Base-by-base conservation (phyloP, 495 filamentous ascomycete genomes). In the Xylaria longipes region DNA sequence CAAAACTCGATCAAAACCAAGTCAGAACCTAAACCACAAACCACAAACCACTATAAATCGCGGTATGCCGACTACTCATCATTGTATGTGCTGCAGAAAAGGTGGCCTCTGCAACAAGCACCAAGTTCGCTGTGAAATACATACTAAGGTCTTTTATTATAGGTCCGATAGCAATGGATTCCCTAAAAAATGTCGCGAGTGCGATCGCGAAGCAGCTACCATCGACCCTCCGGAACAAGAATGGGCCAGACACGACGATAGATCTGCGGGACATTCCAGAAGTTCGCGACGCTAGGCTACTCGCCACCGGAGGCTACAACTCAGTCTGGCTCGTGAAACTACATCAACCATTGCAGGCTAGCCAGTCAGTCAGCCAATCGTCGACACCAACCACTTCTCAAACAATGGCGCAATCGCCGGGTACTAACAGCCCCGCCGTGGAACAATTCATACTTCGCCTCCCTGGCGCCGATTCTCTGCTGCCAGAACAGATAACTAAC, bases 311-410 rank as follows among this genome's bases (percentile, higher is more conserved):
- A 5, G 62, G 25, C 27, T 65, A 29, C 17, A 48, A 48, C 43
- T 48, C 62, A 5, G 41, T 65, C 17, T 65, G 62, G 62, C 62
- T 65, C 29, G 62, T 65, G 17, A 35, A 50, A 39, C 20, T 65
- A n/a, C 14, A 33, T n/a, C 41, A 35, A 20, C 22, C 39, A 1
- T 45, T 64, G 9, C 35, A 45, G 39, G 25, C 20, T 11, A 31
- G 5, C 20, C 9, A 35, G 27, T 9, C 20, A 4, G n/a, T 25
- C n/a, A n/a, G n/a, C 20, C 7, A 61, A 14, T 39, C 33, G 7
- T 41, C 3, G 20, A 7, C 33, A 14, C 4, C 20, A 25, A 25
- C n/a, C 7, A 39, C 20, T 39, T 35, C 31, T 27, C 17, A 35
- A 41, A 39, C 20, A 20, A 33, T 25, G 33, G 25, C 20, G 9